phyloP scores from a whole-genome alignment of 768 basidiomycete genomes.

The Flagelloscypha sp. region DNA sequence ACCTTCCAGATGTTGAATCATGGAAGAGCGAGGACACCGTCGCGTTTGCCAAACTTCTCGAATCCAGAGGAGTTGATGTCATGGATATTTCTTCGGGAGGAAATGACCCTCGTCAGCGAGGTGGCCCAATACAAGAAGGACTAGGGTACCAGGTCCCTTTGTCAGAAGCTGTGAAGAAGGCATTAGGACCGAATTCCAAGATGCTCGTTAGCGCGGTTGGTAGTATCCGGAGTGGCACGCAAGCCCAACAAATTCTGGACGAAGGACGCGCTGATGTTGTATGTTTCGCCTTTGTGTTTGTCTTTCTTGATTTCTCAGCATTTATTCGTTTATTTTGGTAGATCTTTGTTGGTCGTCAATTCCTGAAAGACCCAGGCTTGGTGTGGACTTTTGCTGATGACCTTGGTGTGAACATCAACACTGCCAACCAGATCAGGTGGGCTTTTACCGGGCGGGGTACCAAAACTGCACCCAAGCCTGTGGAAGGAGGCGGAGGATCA shows the following conservation, averaged over 20 bases:
- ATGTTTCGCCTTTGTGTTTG: too few relatives aligned
- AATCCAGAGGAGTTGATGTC: constrained; percentile 33
- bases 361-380: constrained; percentile 52
- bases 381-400: constrained; percentile 50
- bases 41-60: constrained; percentile 34
- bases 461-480: too few relatives aligned
- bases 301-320: too few relatives aligned
- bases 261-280: constrained; percentile 34
- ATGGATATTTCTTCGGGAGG: constrained; percentile 38
- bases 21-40: constrained; percentile 60
- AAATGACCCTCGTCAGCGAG: constrained; percentile 51
- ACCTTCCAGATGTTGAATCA: constrained; percentile 48
- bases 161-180: constrained; percentile 35
- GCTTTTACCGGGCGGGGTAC: constrained; percentile 34
- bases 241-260: constrained; percentile 37
- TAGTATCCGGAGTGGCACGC: constrained; percentile 23
- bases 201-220: constrained; percentile 21
- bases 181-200: constrained; percentile 32
- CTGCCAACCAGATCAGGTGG: constrained; percentile 52
- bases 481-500: too few relatives aligned
- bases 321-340: too few relatives aligned
- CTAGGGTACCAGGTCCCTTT: constrained; percentile 41
- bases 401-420: constrained; percentile 36
- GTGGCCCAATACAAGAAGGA: too few relatives aligned
- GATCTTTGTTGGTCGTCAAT: constrained; percentile 45